A percentile compares a stretch with the other conserved stretches of the same genome.
phyloP scores from a whole-genome alignment of 2,329 filamentous ascomycete species.

The Fusarium verrucosum region DNA sequence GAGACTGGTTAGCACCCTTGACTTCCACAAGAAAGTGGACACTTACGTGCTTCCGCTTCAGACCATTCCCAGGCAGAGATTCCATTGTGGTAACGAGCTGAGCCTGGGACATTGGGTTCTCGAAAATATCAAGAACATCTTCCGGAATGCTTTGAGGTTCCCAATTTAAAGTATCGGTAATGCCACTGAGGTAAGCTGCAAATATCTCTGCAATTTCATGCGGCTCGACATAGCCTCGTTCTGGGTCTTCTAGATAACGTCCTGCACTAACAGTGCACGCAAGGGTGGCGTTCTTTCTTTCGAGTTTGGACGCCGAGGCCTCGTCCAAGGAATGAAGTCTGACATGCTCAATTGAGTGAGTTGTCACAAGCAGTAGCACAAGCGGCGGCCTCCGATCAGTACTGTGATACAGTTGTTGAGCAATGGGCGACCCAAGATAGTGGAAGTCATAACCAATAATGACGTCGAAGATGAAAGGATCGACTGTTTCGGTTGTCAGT shows the following conservation, averaged over 20 bases:
- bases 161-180: constrained; percentile 54
- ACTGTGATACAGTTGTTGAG: constrained; percentile 34
- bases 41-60: constrained; percentile 62
- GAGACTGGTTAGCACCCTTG: background rate
- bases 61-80: constrained; percentile 42
- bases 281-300: constrained; percentile 59
- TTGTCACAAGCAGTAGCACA: constrained; percentile 60
- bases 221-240: constrained; percentile 53
- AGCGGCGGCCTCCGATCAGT: constrained; percentile 50
- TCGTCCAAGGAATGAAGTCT: constrained; percentile 53
- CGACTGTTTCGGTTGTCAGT: constrained; percentile 51
- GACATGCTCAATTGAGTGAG: constrained; percentile 65
- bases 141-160: constrained; percentile 59
- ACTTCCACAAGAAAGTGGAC: background rate
- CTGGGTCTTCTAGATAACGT: constrained; percentile 54
- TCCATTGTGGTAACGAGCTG: constrained; percentile 41
- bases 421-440: constrained; percentile 54
- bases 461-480: constrained; percentile 57
- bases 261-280: constrained; percentile 51
- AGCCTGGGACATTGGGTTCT: constrained; percentile 50
- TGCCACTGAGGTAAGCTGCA: constrained; percentile 54
- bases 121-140: constrained; percentile 59
- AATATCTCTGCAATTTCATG: constrained; percentile 60
- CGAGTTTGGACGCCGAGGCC: constrained; percentile 50
- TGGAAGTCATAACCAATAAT: constrained; percentile 64